A percentile compares a stretch with the other conserved stretches of the same genome.
These are phyloP conservation scores for Coprinellus micaceus DNA, from an alignment of 768 basidiomycete genomes.

Conservation along the genomic window DNA sequence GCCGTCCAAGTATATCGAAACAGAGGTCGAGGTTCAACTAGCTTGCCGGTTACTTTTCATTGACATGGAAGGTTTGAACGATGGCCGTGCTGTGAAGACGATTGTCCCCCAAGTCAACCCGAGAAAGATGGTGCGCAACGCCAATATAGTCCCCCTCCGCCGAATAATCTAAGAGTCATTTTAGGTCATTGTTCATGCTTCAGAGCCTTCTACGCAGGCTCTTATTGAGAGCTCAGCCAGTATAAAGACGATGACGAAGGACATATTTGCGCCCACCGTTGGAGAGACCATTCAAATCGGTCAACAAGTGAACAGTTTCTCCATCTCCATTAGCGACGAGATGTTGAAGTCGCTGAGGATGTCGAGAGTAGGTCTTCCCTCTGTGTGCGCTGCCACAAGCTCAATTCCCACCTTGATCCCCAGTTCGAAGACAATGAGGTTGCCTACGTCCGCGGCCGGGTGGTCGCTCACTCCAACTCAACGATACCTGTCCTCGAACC, in stretches of 20 bases:
- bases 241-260: slow-evolving; percentile 87
- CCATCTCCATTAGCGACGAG: slow-evolving; percentile 89
- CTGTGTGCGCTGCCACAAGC: neutral
- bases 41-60: slow-evolving; percentile 87
- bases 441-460: slow-evolving; percentile 86
- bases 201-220: slow-evolving; percentile 58
- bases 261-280: slow-evolving; percentile 75
- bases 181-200: slow-evolving; percentile 88
- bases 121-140: slow-evolving; percentile 72
- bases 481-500: slow-evolving; percentile 88
- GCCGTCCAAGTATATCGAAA: slow-evolving; percentile 86
- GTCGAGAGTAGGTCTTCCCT: slow-evolving; percentile 65
- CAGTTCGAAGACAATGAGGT: slow-evolving; percentile 99
- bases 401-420: neutral
- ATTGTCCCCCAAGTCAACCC: slow-evolving; percentile 97
- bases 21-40: slow-evolving; percentile 71
- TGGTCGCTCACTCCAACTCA: slow-evolving; percentile 80
- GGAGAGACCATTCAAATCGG: slow-evolving; percentile 88
- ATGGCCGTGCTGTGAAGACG: slow-evolving; percentile 94
- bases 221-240: slow-evolving; percentile 79
- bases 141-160: slow-evolving; percentile 15
- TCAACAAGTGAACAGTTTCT: slow-evolving; percentile 93
- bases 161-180: slow-evolving; percentile 1
- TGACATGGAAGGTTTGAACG: slow-evolving; percentile 95
- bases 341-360: slow-evolving; percentile 75